Evolutionary conservation across 768 basidiomycete genomes (phyloP).

Genomic region (Pleurotus pulmonarius): DNA sequence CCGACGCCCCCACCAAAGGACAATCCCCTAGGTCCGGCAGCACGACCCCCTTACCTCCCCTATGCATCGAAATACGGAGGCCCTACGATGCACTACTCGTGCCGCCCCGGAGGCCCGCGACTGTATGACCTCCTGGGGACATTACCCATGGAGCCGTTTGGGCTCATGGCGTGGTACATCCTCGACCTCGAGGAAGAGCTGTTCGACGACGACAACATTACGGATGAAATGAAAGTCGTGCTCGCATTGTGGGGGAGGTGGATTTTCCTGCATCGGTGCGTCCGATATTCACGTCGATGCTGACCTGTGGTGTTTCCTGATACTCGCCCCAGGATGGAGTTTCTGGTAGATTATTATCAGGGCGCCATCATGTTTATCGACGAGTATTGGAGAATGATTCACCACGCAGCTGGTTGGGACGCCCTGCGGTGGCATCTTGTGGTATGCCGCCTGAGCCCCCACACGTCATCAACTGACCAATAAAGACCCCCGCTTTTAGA

Average conservation of each 20-base stretch:
- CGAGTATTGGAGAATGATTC: constrained; percentile 64
- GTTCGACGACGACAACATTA: constrained; percentile 65
- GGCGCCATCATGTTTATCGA: constrained; percentile 55
- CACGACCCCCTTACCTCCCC: constrained; percentile 47
- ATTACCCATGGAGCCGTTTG: constrained; percentile 57
- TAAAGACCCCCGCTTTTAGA: constrained; percentile 26
- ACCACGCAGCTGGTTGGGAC: constrained; percentile 63
- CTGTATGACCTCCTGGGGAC: constrained; percentile 63
- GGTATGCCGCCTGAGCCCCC: constrained; percentile 29
- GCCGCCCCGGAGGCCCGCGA: constrained; percentile 61
- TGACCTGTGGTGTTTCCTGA: not conserved
- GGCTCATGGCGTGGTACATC: constrained; percentile 66
- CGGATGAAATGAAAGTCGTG: constrained; percentile 77
- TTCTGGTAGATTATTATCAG: constrained; percentile 51
- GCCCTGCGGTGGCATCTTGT: constrained; percentile 60
- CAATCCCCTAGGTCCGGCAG: constrained; percentile 49
- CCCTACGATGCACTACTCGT: constrained; percentile 50
- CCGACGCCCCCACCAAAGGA: constrained; percentile 37
- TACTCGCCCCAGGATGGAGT: constrained; percentile 37
- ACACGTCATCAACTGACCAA: too few relatives aligned
- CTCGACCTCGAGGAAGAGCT: constrained; percentile 74
- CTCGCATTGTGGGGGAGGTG: constrained; percentile 75
- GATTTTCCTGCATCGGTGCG: constrained; percentile 61
- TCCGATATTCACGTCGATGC: not conserved
- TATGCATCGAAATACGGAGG: constrained; percentile 43